Base-by-base conservation (phyloP, 345 rosid genomes). In the Lepidium didymum region DNA sequence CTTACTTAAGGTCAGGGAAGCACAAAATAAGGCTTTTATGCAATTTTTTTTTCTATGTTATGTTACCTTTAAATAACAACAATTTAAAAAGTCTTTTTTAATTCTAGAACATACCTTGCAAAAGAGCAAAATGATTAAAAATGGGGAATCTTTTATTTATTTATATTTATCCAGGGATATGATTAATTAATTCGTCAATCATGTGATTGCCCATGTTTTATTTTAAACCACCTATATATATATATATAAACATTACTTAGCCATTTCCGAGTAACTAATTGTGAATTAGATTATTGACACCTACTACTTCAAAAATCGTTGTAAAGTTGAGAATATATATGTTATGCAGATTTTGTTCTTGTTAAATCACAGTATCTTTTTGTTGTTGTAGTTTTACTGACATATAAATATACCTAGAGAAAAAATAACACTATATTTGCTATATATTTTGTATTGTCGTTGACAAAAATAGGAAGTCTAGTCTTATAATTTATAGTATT, bases 201-300 rank as follows among this genome's bases (percentile, higher is more conserved):
- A 71, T 71, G 70, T 71, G 75, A 63, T 55, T 55, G 69, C 35
- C 64, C 75, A 63, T 62, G 56, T 51, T 67, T 55, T 55, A 23
- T 43, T 64, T 1, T 14, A 42, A 12, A 10, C 36, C 14, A 6
- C 45, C 49, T 31, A 36, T 57, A 8, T 55, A 1, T 35, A 31
- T 54, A 10, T 54, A 10, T 33, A 14, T 7, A 42, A 25, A 61
- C 11, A 42, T 11, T 40, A 14, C 5, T 21, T 23, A n/a, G n/a
- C 23, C 21, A 58, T 23, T 7, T 7, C 13, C 36, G 49, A 23
- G 21, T 41, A 23, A 10, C 0, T 40, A 12, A 4, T 8, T 54
- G 23, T 54, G 15, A 54, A 10, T 4, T 34, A 10, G 8, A 33
- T 2, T 15, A 9, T 15, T 13, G 3, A 13, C 13, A 50, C 31